Conservation (phyloP, 305 asterid genomes). For the Solanum aculeatissimum region DNA sequence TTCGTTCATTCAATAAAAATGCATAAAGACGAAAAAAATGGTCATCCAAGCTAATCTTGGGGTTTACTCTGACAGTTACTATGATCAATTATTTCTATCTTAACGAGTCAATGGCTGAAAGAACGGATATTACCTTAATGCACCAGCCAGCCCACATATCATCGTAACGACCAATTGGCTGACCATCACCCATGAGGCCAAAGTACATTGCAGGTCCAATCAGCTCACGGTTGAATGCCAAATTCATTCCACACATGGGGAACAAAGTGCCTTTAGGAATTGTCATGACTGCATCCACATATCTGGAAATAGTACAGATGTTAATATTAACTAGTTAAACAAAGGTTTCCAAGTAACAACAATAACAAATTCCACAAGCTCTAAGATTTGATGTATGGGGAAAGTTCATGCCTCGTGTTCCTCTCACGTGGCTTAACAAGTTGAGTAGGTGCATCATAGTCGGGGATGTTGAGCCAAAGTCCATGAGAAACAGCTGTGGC, state of each 20-base stretch:
- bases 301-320: neutral
- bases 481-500: slow-evolving; percentile 7
- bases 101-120: neutral
- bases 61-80: neutral
- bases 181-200: slow-evolving; percentile 9
- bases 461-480: slow-evolving; percentile 5
- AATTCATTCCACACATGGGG: slow-evolving; percentile 8
- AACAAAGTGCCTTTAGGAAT: slow-evolving; percentile 4
- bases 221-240: slow-evolving; percentile 2
- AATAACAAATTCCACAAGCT: neutral
- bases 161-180: slow-evolving; percentile 7
- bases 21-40: neutral
- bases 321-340: neutral
- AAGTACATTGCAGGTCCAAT: slow-evolving; percentile 11
- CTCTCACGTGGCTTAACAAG: slow-evolving; percentile 9
- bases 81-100: no score
- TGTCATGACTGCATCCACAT: slow-evolving; percentile 5
- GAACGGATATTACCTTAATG: neutral
- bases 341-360: neutral
- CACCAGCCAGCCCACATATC: slow-evolving; percentile 13
- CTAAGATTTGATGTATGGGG: neutral
- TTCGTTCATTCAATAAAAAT: neutral
- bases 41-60: neutral
- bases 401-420: neutral
- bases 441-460: slow-evolving; percentile 6